phyloP scores from a whole-genome alignment of 2,329 filamentous ascomycete genomes.

The Fusarium dlaminii region DNA sequence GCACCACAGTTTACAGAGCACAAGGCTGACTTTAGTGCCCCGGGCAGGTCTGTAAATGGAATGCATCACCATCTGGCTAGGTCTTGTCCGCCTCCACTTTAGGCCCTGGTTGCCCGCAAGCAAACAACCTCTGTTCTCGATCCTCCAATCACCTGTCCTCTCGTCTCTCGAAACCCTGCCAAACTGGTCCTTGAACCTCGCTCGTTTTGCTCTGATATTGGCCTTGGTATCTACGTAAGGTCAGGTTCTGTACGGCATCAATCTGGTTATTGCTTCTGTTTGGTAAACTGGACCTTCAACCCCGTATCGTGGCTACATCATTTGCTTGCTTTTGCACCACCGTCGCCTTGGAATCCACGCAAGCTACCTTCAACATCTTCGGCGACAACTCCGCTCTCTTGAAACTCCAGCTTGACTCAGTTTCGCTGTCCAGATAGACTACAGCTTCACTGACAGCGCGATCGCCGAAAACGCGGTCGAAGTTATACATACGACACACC shows the following conservation, averaged over 20 bases:
- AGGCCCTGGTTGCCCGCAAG: constrained; percentile 30
- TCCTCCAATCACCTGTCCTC: constrained; percentile 41
- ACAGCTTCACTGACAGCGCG: constrained; percentile 3
- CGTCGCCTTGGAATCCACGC: constrained; percentile 38
- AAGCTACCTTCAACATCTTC: constrained; percentile 23
- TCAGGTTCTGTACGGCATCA: constrained; percentile 12
- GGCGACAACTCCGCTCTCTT: constrained; percentile 31
- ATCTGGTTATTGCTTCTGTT: constrained; percentile 30
- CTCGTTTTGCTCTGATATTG: constrained; percentile 39
- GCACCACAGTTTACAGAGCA: constrained; percentile 5
- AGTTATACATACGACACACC: neutral
- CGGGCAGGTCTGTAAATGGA: constrained; percentile 7
- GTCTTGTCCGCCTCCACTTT: constrained; percentile 27
- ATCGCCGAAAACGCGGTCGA: constrained; percentile 12
- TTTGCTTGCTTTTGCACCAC: constrained; percentile 11
- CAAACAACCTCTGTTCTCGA: constrained; percentile 25
- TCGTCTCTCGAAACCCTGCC: constrained; percentile 39
- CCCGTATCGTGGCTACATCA: neutral
- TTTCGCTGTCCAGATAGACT: constrained; percentile 10
- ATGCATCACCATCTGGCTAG: constrained; percentile 29
- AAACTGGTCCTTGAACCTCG: constrained; percentile 36
- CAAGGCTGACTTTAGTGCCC: constrained; percentile 11
- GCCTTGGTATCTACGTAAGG: constrained; percentile 12
- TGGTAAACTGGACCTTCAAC: constrained; percentile 7
- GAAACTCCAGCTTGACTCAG: constrained; percentile 19